These are phyloP conservation scores for Lumnitzera racemosa DNA, from an alignment of 345 rosid species.

Conservation along the genomic window DNA sequence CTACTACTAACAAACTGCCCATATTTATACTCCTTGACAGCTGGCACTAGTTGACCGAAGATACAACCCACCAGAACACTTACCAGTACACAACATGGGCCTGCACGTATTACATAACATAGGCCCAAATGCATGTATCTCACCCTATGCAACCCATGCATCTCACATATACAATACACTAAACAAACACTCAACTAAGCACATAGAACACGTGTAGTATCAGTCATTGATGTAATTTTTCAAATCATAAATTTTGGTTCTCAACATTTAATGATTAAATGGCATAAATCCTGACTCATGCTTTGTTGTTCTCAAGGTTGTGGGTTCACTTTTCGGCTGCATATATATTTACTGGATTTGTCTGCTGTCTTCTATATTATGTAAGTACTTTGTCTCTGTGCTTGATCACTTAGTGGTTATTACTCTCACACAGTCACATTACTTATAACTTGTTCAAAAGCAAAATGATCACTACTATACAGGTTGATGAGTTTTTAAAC, in stretches of 20 bases:
- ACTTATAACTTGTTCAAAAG: slow-evolving; percentile 2
- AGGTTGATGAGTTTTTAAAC: slow-evolving; percentile 3
- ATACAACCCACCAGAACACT: no score
- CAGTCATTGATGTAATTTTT: neutral
- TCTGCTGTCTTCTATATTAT: slow-evolving; percentile 75
- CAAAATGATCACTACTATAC: slow-evolving; percentile 1
- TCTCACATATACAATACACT: no score
- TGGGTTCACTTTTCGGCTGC: slow-evolving; percentile 93
- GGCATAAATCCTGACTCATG: neutral
- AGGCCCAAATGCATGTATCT: no score
- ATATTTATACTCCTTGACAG: no score
- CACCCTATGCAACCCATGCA: no score
- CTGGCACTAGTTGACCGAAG: no score
- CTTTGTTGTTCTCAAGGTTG: slow-evolving; percentile 46
- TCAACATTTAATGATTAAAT: neutral
- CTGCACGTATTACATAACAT: no score
- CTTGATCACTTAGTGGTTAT: slow-evolving; percentile 6
- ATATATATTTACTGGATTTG: slow-evolving; percentile 74
- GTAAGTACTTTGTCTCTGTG: slow-evolving; percentile 41
- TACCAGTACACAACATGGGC: no score
- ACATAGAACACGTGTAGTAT: no score
- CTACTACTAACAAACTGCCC: no score
- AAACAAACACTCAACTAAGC: no score
- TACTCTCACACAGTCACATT: neutral
- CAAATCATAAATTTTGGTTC: neutral